Conservation (phyloP, 345 rosid genomes). For the Trapa bicornis region DNA sequence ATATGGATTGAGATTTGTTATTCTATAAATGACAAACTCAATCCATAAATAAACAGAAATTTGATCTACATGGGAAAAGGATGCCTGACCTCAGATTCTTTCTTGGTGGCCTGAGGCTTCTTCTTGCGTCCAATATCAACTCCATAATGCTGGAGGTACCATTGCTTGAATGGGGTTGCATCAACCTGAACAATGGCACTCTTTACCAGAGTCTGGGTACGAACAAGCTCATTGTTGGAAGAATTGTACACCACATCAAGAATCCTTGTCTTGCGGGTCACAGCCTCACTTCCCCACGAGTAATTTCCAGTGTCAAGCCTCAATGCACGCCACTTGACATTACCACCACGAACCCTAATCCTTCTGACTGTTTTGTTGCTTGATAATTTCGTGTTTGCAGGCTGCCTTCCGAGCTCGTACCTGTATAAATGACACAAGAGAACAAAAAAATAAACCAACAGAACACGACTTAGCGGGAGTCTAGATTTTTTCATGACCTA, state of each 20-base stretch:
- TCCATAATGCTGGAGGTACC: conserved; percentile 58
- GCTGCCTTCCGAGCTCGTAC: conserved; percentile 68
- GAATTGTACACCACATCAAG: conserved; percentile 85
- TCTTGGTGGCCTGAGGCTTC: conserved; percentile 35
- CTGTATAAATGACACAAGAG: conserved; percentile 15
- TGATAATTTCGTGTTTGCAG: too few relatives aligned
- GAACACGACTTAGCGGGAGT: too few relatives aligned
- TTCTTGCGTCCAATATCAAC: conserved; percentile 70
- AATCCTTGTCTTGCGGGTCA: conserved; percentile 68
- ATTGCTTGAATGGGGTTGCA: conserved; percentile 64
- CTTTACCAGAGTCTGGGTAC: conserved; percentile 70
- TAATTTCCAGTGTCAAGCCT: conserved; percentile 78
- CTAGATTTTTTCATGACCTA: too few relatives aligned
- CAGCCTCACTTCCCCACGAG: conserved; percentile 86
- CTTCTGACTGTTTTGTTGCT: too few relatives aligned
- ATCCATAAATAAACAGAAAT: neutral
- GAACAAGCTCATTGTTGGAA: conserved; percentile 73
- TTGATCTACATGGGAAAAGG: neutral
- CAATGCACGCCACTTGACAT: conserved; percentile 84
- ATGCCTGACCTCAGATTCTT: conserved; percentile 43
- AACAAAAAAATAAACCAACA: too few relatives aligned
- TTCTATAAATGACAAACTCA: neutral
- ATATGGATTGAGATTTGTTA: too few relatives aligned
- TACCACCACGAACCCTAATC: conserved; percentile 60
- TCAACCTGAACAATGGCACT: conserved; percentile 62